Percentiles rank a stretch among this genome's conserved stretches.
Evolutionary conservation across 2,329 filamentous ascomycete species (phyloP).

Genomic region (Hymenoscyphus fraxineus): DNA sequence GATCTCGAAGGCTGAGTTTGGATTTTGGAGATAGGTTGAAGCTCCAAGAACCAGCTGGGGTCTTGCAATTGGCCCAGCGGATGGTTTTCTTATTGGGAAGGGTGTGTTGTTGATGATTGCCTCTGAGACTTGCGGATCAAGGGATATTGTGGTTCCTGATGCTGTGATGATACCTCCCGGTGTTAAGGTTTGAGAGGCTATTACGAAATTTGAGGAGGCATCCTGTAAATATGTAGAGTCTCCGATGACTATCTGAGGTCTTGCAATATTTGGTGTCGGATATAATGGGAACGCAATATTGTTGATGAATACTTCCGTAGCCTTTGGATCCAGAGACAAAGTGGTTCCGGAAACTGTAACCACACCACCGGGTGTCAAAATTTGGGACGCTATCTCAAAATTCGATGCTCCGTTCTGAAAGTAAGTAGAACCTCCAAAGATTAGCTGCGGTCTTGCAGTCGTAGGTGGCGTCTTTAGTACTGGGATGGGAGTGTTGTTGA

Average conservation of each 20-base stretch:
- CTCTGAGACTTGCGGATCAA: neutral
- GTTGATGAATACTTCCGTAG: neutral
- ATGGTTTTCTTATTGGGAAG: too few relatives aligned
- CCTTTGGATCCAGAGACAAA: neutral
- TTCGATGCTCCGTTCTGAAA: neutral
- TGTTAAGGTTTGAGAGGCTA: neutral
- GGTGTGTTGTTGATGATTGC: neutral
- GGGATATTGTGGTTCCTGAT: neutral
- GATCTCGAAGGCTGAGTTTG: too few relatives aligned
- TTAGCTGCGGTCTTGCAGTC: neutral
- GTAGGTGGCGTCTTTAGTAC: neutral
- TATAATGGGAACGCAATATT: neutral
- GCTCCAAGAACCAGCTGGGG: too few relatives aligned
- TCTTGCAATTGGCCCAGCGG: too few relatives aligned
- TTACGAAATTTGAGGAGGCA: neutral
- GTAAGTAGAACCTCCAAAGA: neutral
- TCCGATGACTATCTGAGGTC: neutral
- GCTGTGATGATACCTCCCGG: neutral
- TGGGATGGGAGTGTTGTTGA: neutral
- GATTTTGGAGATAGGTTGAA: too few relatives aligned
- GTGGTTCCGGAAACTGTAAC: neutral
- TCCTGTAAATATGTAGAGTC: neutral
- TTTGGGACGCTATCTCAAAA: neutral
- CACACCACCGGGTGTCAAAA: neutral
- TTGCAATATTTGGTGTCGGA: neutral